A percentile compares a stretch with the other conserved stretches of the same genome.
phyloP scores from a whole-genome alignment of 1,284 basidiomycete genomes.

The Naganishia liquefaciens region DNA sequence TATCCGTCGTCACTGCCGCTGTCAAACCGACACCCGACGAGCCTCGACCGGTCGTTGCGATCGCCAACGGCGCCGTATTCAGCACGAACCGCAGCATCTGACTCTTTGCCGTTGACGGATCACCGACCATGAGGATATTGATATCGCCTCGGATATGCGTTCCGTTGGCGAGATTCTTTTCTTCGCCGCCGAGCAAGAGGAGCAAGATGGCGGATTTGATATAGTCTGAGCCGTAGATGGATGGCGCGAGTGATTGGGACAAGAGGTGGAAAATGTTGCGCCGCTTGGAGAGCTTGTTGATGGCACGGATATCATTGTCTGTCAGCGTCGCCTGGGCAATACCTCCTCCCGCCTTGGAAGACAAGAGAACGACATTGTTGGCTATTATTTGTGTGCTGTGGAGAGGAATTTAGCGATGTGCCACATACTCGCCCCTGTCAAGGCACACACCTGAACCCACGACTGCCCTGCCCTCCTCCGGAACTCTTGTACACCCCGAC shows the following conservation, averaged over 20 bases:
- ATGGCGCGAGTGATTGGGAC: constrained; percentile 92
- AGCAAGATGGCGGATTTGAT: constrained; percentile 94
- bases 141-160: constrained; percentile 99
- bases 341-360: constrained; percentile 93
- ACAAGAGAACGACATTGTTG: constrained; percentile 95
- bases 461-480: constrained; percentile 76
- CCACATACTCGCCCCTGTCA: background rate
- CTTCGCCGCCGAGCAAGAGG: constrained; percentile 89
- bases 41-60: constrained; percentile 96
- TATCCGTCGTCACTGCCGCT: constrained; percentile 98
- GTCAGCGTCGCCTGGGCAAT: constrained; percentile 91
- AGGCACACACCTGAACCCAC: constrained; percentile 83
- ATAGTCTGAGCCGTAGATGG: constrained; percentile 93
- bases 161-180: constrained; percentile 97
- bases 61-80: constrained; percentile 92
- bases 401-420: background rate
- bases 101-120: constrained; percentile 96
- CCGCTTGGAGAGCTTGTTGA: constrained; percentile 86
- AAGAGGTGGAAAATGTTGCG: constrained; percentile 85
- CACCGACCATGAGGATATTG: constrained; percentile 99
- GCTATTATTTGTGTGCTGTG: constrained; percentile 85
- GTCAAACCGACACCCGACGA: constrained; percentile 98
- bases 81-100: constrained; percentile 96
- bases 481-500: constrained; percentile 94
- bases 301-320: constrained; percentile 92